These are phyloP conservation scores for Crithidia brevicula DNA, from an alignment of 208 protist genomes.

Conservation along the genomic window DNA sequence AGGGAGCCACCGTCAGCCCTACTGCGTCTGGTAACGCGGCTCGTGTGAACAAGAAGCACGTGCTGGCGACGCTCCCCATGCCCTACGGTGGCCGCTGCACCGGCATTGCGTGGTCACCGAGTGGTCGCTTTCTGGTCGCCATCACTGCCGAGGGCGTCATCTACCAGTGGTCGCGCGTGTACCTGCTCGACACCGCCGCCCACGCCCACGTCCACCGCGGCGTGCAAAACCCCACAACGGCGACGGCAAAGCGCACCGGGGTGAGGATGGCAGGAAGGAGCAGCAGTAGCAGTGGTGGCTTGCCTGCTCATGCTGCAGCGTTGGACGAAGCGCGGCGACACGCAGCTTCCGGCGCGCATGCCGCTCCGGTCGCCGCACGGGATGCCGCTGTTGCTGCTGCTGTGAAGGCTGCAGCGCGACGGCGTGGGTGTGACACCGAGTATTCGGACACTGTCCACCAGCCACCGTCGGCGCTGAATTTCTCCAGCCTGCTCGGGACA, in stretches of 20 bases:
- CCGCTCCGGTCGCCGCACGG: neutral
- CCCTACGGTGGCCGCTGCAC: slow-evolving; percentile 59
- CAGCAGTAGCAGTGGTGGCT: neutral
- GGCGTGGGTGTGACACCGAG: slow-evolving; percentile 24
- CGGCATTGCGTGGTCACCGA: slow-evolving; percentile 60
- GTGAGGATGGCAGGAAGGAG: too few species aligned
- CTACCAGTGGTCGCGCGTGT: slow-evolving; percentile 66
- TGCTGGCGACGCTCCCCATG: slow-evolving; percentile 54
- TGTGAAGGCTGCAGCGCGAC: neutral
- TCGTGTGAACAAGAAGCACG: slow-evolving; percentile 16
- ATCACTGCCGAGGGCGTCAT: slow-evolving; percentile 58
- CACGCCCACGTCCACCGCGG: neutral
- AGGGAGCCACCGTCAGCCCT: too few species aligned
- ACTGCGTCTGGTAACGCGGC: neutral
- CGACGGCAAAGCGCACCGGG: too few species aligned
- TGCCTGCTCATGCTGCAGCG: neutral
- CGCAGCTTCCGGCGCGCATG: neutral
- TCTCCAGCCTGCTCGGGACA: slow-evolving; percentile 19
- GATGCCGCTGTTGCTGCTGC: neutral
- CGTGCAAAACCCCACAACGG: too few species aligned
- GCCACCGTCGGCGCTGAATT: slow-evolving; percentile 3
- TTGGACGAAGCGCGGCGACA: neutral
- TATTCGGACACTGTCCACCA: slow-evolving; percentile 10
- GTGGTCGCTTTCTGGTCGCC: slow-evolving; percentile 54
- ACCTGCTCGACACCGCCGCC: slow-evolving; percentile 29